Base-by-base conservation (phyloP, 441 rosid genomes). In the Euphorbia schlechtendalii region DNA sequence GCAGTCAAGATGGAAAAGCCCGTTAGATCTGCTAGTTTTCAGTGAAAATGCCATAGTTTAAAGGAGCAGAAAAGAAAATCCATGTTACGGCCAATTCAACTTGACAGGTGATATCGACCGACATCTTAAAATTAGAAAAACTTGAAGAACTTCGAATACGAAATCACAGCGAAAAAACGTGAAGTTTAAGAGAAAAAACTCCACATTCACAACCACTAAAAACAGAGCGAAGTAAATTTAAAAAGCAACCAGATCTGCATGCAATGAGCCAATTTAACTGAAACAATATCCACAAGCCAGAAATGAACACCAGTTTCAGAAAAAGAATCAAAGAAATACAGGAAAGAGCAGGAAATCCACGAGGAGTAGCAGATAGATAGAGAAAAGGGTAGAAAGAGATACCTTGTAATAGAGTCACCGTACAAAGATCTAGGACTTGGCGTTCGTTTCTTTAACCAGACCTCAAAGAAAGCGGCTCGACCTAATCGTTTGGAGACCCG, bases 391-490 rank as follows among this genome's bases (percentile, higher is more conserved):
- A 72, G n/a, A n/a, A n/a, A n/a, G n/a, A n/a, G n/a, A n/a, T n/a
- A 70, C 75, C 66, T 61, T 2, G n/a, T 20, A 52, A 32, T 27
- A n/a, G 66, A 46, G 40, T 53, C 36, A 8, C 54, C 38, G 49
- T 14, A 49, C 64, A 66, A 75, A 77, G 75, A 77, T 64, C 82
- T 58, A 52, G 63, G 49, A 18, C 8, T 56, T 55, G 30, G 46
- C 7, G 28, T 17, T n/a, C 15, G 12, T 5, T 4, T 56, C 55
- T 59, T 49, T 58, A 55, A 71, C 73, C 74, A 75, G 69, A 69
- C 70, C 51, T 52, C 67, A 0, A 10, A 15, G 12, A 40, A 15
- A 45, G 56, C 49, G 69, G 61, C 52, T 30, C 63, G 45, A 41
- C 20, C 53, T 17, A 1, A 0, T 2, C 0, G 2, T 24, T 8